Percentiles rank a stretch among this genome's conserved stretches.
Evolutionary conservation across 2,329 filamentous ascomycete genomes (phyloP).

Genomic region (Cadophora malorum): DNA sequence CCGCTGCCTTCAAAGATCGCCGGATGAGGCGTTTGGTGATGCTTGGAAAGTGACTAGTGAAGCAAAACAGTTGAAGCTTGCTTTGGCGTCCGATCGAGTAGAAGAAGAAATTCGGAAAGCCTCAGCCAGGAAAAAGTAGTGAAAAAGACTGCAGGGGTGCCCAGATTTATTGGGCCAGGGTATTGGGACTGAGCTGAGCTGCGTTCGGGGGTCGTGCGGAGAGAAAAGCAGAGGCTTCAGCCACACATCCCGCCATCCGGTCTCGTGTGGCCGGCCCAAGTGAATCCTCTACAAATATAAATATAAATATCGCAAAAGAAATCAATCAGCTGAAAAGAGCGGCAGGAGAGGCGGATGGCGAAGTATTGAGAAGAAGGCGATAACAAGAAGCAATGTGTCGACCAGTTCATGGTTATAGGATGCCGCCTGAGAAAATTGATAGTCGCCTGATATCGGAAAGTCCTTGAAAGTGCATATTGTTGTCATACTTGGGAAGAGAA

Average conservation of each 20-base stretch:
- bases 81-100: constrained; percentile 10
- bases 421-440: not conserved
- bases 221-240: constrained; percentile 5
- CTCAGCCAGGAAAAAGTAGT: constrained; percentile 16
- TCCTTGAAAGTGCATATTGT: constrained; percentile 5
- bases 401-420: not conserved
- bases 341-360: not conserved
- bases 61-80: constrained; percentile 1
- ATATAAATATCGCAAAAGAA: constrained; percentile 14
- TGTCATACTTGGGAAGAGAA: constrained; percentile 13
- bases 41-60: constrained; percentile 37
- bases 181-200: constrained; percentile 13
- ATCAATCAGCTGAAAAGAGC: constrained; percentile 3
- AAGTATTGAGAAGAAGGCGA: not conserved
- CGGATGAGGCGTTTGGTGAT: constrained; percentile 37
- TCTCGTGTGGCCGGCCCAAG: not conserved
- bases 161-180: constrained; percentile 6
- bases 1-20: constrained; percentile 33
- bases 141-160: not conserved
- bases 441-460: constrained; percentile 11
- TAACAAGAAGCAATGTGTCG: constrained; percentile 1
- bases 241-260: constrained; percentile 1
- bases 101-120: constrained; percentile 12
- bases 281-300: not conserved
- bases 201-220: constrained; percentile 5